These are phyloP conservation scores for Colletotrichum scovillei DNA, from an alignment of 2,329 filamentous ascomycete species.

Conservation along the genomic window DNA sequence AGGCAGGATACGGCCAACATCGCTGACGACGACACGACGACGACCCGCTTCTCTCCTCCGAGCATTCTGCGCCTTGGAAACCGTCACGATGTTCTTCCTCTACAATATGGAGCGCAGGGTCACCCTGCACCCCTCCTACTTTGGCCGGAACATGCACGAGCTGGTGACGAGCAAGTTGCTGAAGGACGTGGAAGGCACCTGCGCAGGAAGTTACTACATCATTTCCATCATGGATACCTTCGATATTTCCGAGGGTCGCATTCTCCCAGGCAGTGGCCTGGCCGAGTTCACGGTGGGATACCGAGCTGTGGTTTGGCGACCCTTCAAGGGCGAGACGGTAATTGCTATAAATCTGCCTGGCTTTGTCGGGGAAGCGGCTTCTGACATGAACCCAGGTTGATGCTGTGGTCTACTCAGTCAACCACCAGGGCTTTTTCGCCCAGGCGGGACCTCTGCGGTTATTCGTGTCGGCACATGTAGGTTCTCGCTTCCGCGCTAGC, in stretches of 20 bases:
- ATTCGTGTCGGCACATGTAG: constrained; percentile 86
- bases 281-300: constrained; percentile 97
- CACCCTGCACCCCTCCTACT: constrained; percentile 96
- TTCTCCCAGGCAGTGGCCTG: constrained; percentile 89
- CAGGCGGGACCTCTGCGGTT: constrained; percentile 82
- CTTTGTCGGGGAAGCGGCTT: constrained; percentile 32
- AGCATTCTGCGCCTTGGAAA: constrained; percentile 15
- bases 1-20: not conserved
- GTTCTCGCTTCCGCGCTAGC: constrained; percentile 45
- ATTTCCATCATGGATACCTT: constrained; percentile 98
- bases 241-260: constrained; percentile 92
- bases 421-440: constrained; percentile 91
- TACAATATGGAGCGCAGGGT: constrained; percentile 96
- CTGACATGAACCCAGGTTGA: constrained; percentile 75
- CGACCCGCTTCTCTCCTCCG: not conserved
- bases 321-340: constrained; percentile 98
- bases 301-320: constrained; percentile 95
- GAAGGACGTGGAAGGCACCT: constrained; percentile 93
- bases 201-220: constrained; percentile 96
- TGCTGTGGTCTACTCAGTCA: constrained; percentile 91
- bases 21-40: not conserved
- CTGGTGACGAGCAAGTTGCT: constrained; percentile 90
- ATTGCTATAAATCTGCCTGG: constrained; percentile 48
- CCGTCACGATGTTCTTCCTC: constrained; percentile 89
- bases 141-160: constrained; percentile 92